phyloP scores from a whole-genome alignment of 495 filamentous ascomycete genomes.

The Penicillium lagena region DNA sequence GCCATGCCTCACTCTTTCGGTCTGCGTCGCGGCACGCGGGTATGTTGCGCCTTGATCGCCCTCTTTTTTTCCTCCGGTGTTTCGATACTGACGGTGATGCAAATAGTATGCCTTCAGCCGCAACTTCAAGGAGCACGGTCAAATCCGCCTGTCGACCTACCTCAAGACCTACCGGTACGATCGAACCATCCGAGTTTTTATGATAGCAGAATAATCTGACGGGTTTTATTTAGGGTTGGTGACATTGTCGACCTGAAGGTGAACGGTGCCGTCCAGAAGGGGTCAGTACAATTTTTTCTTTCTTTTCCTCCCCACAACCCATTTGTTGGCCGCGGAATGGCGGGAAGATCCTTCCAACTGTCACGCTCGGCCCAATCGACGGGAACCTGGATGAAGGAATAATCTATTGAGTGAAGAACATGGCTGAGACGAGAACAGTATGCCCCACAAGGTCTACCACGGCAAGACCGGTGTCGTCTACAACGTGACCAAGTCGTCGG shows the following conservation, averaged over 20 bases:
- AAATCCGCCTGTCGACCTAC: conserved; percentile 86
- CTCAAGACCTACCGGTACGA: conserved; percentile 81
- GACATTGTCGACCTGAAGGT: conserved; percentile 96
- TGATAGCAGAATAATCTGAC: conserved; percentile 6
- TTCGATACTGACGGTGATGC: background rate
- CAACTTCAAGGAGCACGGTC: conserved; percentile 87
- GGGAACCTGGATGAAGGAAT: too few relatives aligned
- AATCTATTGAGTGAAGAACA: background rate
- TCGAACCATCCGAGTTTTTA: conserved; percentile 8
- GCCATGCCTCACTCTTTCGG: conserved; percentile 94
- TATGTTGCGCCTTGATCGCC: conserved; percentile 31
- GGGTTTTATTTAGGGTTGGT: conserved; percentile 63
- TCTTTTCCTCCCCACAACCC: conserved; percentile 3
- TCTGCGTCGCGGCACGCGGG: conserved; percentile 90
- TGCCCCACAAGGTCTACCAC: conserved; percentile 99
- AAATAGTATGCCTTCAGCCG: conserved; percentile 82
- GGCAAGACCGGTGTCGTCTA: conserved; percentile 97
- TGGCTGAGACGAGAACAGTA: conserved; percentile 49
- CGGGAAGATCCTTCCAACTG: too few relatives aligned
- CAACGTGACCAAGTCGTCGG: conserved; percentile 92
- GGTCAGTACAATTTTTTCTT: conserved; percentile 52
- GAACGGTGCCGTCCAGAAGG: conserved; percentile 98
- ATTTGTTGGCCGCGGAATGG: background rate
- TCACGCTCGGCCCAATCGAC: too few relatives aligned
- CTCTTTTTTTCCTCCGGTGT: conserved; percentile 2